Evolutionary conservation across 768 basidiomycete species (phyloP), one percentile per base, ranked within the genome.

Genomic region (Piloderma croceum): DNA sequence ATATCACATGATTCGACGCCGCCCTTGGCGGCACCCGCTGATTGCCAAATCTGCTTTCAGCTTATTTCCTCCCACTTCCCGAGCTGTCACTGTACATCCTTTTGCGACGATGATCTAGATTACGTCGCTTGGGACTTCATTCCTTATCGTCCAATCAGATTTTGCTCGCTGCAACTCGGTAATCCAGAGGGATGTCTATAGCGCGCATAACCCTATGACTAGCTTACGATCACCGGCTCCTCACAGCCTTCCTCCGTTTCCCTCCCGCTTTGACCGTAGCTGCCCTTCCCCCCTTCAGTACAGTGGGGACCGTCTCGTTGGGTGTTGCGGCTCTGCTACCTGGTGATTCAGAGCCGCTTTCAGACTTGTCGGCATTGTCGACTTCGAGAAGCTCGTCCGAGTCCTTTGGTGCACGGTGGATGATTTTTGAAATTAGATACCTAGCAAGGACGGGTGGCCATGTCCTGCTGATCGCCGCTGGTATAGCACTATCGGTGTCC

Each of bases 381-480:
- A 17, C 41, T 6, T 46, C 52, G 6, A 42, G 23, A 18, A 54
- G 53, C 12, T 62, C 52, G 32, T n/a, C 50, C 19, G 9, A 24
- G 50, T 31, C 27, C 41, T 33, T 31, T 45, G 43, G 32, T 50
- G 45, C 33, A 35, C 43, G 36, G n/a, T n/a, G n/a, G n/a, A n/a
- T n/a, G 47, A 49, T 18, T 35, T 12, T 35, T 21, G 37, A 31
- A 1, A 50, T 22, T 20, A 69, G 50, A 5, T 53, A 62, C 41
- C 50, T 60, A 43, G 74, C 46, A 19, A 85, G 58, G 11, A 67
- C 53, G 44, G 80, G 50, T 52, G 83, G 80, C 89, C 89, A 92
- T 3, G 88, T 90, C 38, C 71, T 67, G 23, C 57, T 58, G 21
- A 87, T 47, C 6, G 73, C 66, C n/a, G 89, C 82, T 4, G 62